These are phyloP conservation scores for Taiozyma sp. DNA, from an alignment of 1,139 yeast species.

Conservation along the genomic window DNA sequence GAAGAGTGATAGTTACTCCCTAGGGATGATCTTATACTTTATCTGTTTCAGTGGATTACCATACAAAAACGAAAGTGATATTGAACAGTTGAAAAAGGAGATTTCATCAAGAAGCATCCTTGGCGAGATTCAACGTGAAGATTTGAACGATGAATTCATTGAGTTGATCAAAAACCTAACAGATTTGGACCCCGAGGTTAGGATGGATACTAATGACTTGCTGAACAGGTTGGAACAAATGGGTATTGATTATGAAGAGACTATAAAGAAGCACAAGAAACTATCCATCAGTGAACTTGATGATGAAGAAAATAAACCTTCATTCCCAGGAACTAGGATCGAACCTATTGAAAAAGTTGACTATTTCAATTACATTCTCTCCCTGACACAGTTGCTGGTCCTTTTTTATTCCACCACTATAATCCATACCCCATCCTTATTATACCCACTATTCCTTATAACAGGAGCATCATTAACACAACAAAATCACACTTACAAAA, in stretches of 20 bases:
- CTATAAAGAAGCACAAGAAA: neutral
- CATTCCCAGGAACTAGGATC: neutral
- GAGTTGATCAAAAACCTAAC: constrained; percentile 34
- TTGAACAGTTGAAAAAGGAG: constrained; percentile 34
- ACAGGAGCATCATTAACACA: neutral
- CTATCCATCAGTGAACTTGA: constrained; percentile 5
- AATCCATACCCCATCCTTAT: neutral
- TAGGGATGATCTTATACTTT: constrained; percentile 76
- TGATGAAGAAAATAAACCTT: neutral
- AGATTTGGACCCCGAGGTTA: constrained; percentile 28
- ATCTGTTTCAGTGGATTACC: constrained; percentile 70
- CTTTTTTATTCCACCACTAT: neutral
- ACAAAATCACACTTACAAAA: neutral
- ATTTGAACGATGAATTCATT: constrained; percentile 35
- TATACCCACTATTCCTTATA: neutral
- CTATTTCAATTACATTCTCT: neutral
- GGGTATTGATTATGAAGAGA: neutral
- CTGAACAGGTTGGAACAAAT: constrained; percentile 26
- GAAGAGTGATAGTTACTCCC: constrained; percentile 72
- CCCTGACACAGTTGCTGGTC: neutral
- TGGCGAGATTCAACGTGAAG: constrained; percentile 24
- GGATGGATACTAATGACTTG: constrained; percentile 42
- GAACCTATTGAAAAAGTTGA: neutral
- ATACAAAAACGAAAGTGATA: constrained; percentile 36
- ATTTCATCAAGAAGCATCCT: constrained; percentile 32